A percentile compares a stretch with the other conserved stretches of the same genome.
Evolutionary conservation across 495 filamentous ascomycete species (phyloP).

Genomic region (Penicillium flavigenum): DNA sequence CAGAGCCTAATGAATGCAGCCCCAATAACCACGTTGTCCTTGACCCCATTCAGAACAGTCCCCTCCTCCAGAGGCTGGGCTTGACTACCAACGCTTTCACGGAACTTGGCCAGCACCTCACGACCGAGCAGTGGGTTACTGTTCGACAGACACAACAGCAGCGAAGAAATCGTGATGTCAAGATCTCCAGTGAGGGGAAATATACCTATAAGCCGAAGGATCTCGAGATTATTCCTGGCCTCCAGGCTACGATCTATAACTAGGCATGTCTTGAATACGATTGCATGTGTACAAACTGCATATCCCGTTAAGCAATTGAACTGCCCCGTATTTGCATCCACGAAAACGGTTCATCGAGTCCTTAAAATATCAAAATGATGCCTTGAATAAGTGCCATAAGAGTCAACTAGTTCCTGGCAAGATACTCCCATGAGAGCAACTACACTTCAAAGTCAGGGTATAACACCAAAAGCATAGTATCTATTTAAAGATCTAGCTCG

Average conservation of each 20-base stretch:
- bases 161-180: conserved; percentile 40
- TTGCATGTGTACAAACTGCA: neutral
- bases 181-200: conserved; percentile 40
- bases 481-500: too few relatives aligned
- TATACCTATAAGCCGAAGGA: conserved; percentile 41
- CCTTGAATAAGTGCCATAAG: too few relatives aligned
- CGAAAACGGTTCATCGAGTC: too few relatives aligned
- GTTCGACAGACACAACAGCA: conserved; percentile 44
- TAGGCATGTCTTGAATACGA: conserved; percentile 16
- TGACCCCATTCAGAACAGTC: conserved; percentile 45
- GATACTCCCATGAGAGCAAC: neutral
- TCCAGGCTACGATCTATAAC: conserved; percentile 46
- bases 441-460: neutral
- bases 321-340: neutral
- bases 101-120: conserved; percentile 35
- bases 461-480: neutral
- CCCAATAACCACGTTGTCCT: conserved; percentile 41
- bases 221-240: conserved; percentile 48
- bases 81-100: conserved; percentile 36
- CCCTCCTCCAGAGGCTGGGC: conserved; percentile 43
- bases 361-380: neutral
- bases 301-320: neutral
- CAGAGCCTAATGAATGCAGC: conserved; percentile 12
- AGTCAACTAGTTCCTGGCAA: neutral
- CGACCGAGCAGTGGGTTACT: conserved; percentile 38